Percentiles rank a stretch among this genome's conserved stretches.
Conservation (phyloP, 352 stramenopile genomes). For the Pythium aristosporum region DNA sequence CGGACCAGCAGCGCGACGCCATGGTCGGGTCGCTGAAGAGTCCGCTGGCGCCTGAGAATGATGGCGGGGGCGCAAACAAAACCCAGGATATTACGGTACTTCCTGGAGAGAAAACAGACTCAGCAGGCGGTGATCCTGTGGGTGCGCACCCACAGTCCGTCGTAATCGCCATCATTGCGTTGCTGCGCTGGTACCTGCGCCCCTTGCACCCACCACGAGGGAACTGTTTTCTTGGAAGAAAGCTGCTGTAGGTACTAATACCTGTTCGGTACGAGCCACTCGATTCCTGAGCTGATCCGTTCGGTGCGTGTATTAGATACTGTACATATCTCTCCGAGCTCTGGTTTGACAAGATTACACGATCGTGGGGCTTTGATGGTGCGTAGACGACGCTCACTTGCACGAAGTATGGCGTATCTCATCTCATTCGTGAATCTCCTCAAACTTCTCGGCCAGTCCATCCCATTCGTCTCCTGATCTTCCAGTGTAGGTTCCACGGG, state of each 20-base stretch:
- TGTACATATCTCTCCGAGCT: too few relatives aligned
- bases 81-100: too few relatives aligned
- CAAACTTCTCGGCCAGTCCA: neutral
- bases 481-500: neutral
- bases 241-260: too few relatives aligned
- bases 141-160: neutral
- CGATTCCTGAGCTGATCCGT: too few relatives aligned
- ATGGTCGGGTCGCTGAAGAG: neutral
- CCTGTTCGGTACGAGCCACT: too few relatives aligned
- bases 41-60: neutral
- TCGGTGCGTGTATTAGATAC: too few relatives aligned
- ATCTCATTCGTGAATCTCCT: neutral
- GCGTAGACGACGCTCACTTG: too few relatives aligned
- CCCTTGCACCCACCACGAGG: too few relatives aligned
- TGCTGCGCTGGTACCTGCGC: neutral
- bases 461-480: neutral
- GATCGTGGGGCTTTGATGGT: too few relatives aligned
- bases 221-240: too few relatives aligned
- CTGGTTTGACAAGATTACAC: too few relatives aligned
- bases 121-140: neutral
- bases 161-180: neutral
- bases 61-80: too few relatives aligned
- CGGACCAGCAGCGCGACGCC: neutral
- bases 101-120: neutral
- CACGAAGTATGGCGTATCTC: neutral